Conservation (phyloP, 768 basidiomycete genomes). For the Kwoniella sp. region DNA sequence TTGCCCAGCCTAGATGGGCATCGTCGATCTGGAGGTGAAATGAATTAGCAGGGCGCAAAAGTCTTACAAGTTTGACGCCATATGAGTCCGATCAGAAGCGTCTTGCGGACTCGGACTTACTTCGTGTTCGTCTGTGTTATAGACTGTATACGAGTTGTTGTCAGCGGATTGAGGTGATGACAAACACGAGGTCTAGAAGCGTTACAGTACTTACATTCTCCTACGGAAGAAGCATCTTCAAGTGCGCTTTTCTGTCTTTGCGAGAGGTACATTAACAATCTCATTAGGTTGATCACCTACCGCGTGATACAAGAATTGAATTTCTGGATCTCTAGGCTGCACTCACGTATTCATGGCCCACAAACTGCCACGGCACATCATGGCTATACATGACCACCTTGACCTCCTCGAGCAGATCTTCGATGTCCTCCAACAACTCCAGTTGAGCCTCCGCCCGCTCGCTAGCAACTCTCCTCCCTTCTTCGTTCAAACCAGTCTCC, state of each 20-base stretch:
- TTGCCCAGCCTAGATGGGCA: constrained; percentile 52
- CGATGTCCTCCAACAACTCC: constrained; percentile 39
- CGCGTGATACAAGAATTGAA: too few relatives aligned
- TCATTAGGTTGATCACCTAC: neutral
- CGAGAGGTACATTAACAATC: neutral
- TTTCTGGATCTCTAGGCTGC: too few relatives aligned
- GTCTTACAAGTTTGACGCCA: too few relatives aligned
- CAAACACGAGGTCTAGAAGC: too few relatives aligned
- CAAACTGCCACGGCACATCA: constrained; percentile 53
- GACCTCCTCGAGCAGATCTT: constrained; percentile 38
- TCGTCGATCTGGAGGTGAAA: constrained; percentile 36
- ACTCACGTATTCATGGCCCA: constrained; percentile 54
- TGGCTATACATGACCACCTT: constrained; percentile 49
- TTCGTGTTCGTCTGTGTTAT: constrained; percentile 44
- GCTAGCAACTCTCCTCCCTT: constrained; percentile 34
- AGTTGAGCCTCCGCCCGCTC: constrained; percentile 47
- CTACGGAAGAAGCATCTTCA: constrained; percentile 45
- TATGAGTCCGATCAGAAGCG: neutral
- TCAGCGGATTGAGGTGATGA: too few relatives aligned
- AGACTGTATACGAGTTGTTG: constrained; percentile 26
- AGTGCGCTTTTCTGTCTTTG: constrained; percentile 42
- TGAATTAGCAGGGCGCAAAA: constrained; percentile 5
- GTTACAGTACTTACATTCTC: constrained; percentile 45
- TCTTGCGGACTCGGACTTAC: constrained; percentile 27
- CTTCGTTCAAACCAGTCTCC: constrained; percentile 41